Evolutionary conservation across 2,329 filamentous ascomycete species (phyloP).

Genomic region (Chaetomium globosum): DNA sequence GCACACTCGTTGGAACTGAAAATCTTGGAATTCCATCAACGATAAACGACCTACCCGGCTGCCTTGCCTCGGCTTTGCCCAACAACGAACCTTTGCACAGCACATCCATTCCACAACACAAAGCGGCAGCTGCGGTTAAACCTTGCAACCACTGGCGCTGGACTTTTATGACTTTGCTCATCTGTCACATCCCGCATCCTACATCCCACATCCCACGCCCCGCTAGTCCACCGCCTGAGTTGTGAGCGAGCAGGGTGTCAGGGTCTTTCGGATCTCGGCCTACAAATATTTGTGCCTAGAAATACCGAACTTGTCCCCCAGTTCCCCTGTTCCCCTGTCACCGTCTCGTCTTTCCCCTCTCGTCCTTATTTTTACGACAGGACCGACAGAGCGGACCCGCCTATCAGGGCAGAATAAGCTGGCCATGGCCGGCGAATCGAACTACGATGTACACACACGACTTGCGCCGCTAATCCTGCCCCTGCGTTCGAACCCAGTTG

Average conservation of each 20-base stretch:
- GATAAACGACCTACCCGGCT: too few species aligned
- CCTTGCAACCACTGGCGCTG: neutral
- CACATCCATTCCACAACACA: neutral
- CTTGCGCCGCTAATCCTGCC: conserved; percentile 26
- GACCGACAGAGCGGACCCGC: neutral
- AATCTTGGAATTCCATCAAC: neutral
- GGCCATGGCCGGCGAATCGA: conserved; percentile 25
- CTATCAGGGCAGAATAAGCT: neutral
- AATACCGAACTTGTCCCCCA: neutral
- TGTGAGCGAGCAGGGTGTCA: neutral
- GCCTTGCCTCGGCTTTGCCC: too few species aligned
- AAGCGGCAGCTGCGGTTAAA: conserved; percentile 5
- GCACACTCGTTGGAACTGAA: neutral
- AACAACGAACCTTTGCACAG: neutral
- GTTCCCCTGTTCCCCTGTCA: neutral
- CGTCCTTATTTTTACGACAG: neutral
- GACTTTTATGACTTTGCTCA: neutral
- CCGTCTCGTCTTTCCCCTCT: neutral
- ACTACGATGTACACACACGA: conserved; percentile 13
- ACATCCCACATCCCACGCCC: neutral
- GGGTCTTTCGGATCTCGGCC: neutral
- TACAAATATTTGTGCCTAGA: neutral
- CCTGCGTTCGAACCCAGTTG: conserved; percentile 24
- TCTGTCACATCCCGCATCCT: neutral
- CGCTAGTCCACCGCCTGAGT: neutral